Base-by-base conservation (phyloP, 306 rosid genomes). In the Fragaria nilgerrensis region DNA sequence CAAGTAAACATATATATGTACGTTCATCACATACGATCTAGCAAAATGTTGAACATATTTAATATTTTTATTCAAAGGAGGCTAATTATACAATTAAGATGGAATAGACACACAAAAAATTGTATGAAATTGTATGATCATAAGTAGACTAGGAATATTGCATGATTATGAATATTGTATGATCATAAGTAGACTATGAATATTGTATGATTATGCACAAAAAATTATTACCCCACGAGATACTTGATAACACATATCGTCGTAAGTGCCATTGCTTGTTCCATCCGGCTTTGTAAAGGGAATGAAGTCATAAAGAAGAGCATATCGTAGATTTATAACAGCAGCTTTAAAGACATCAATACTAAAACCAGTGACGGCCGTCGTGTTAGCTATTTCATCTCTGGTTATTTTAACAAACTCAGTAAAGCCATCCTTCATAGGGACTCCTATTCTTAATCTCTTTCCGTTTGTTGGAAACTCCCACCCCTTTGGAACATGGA, bases 341-440 rank as follows among this genome's bases (percentile, higher is more conserved):
- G 45, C 81, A 65, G 76, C 75, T 45, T 78, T 68, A 37, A 78
- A 69, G 70, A 78, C 68, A 52, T 78, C 77, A 9, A 78, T 71
- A 45, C 72, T 71, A 41, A 70, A 78, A 11, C 82, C 82, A 1
- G 63, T 71, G 14, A 16, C 20, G 52, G 61, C 61, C 14, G 64
- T 32, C 1, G 34, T 14, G 50, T 9, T 23, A 20, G 64, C 48
- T 5, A 5, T 23, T 1, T 52, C 64, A 52, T 70, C 45, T 15
- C 11, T 44, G 6, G 41, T 45, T 13, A 45, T 56, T 23, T 59
- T 22, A 29, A 70, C 12, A 27, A 78, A 71, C 47, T 78, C 45
- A 58, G 70, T 69, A 44, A 70, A 56, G 2, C 70, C 70, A 55
- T 25, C 17, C 63, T 78, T 69, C 2, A 56, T 34, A 39, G 81